Percentiles rank a stretch among this genome's conserved stretches.
Conservation (phyloP, 2,329 filamentous ascomycete genomes). For the Alternaria arborescens region DNA sequence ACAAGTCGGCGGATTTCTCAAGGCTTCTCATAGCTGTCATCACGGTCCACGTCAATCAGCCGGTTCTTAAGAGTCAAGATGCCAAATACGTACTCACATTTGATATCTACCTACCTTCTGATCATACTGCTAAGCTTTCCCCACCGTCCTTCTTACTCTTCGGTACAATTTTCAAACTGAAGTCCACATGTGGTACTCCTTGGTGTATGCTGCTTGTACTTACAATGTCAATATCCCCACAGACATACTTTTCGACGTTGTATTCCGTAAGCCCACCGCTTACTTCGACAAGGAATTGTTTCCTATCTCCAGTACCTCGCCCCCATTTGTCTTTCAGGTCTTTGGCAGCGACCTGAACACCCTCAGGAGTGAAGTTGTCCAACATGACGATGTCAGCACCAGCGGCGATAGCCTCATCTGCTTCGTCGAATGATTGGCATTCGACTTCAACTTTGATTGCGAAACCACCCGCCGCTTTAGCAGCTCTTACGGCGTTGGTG, state of each 20-base stretch:
- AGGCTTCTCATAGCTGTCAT: neutral
- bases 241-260: conserved; percentile 84
- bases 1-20: neutral
- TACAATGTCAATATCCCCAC: conserved; percentile 87
- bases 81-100: neutral
- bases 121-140: conserved; percentile 22
- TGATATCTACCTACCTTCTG: neutral
- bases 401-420: conserved; percentile 87
- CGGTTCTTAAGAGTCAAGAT: neutral
- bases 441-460: conserved; percentile 96
- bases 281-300: conserved; percentile 83
- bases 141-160: conserved; percentile 45
- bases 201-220: conserved; percentile 98
- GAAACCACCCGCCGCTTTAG: conserved; percentile 86
- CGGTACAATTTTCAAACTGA: conserved; percentile 85
- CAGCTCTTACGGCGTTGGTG: conserved; percentile 82
- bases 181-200: conserved; percentile 91
- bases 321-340: conserved; percentile 83
- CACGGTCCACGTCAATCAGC: neutral
- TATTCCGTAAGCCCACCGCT: conserved; percentile 87
- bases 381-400: conserved; percentile 97
- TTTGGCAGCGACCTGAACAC: conserved; percentile 76
- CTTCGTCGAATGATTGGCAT: conserved; percentile 86
- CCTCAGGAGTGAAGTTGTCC: conserved; percentile 89
- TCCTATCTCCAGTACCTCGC: conserved; percentile 64